phyloP scores from a whole-genome alignment of 2,329 filamentous ascomycete genomes.

The Teratosphaeria destructans region DNA sequence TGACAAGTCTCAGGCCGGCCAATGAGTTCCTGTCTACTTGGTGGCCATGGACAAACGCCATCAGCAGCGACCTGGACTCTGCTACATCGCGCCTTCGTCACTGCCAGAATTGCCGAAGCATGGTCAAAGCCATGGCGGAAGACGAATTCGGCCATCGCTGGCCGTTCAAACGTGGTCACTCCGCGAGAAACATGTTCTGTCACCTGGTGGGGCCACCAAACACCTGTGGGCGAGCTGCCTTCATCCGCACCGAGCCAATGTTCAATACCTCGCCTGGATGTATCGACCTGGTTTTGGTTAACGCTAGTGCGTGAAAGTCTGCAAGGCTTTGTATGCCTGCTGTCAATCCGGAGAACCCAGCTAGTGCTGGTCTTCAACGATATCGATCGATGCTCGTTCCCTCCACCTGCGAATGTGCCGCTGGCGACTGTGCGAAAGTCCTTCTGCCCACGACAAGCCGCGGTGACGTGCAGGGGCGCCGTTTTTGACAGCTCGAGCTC shows the following conservation, averaged over 20 bases:
- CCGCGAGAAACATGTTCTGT: not conserved
- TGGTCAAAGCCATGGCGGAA: not conserved
- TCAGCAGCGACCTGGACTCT: not conserved
- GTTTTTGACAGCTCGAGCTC: conserved; percentile 1
- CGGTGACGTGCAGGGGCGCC: not conserved
- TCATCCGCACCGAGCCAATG: not conserved
- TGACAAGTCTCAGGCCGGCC: not conserved
- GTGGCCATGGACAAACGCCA: not conserved
- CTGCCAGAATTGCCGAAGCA: not conserved
- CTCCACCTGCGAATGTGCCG: not conserved
- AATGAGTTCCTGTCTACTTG: not conserved
- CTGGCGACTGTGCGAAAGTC: not conserved
- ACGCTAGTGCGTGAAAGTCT: not conserved
- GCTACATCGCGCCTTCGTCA: not conserved
- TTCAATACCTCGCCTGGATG: not conserved
- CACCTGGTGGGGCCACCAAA: not conserved
- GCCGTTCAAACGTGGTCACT: not conserved
- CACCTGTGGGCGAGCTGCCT: not conserved
- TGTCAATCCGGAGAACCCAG: not conserved
- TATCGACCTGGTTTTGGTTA: not conserved
- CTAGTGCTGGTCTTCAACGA: not conserved
- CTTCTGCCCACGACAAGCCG: not conserved
- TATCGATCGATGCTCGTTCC: not conserved
- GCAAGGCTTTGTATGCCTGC: not conserved
- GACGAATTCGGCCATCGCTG: not conserved